Base-by-base conservation (phyloP, 768 basidiomycete species). In the Boletus pseudopeckii region DNA sequence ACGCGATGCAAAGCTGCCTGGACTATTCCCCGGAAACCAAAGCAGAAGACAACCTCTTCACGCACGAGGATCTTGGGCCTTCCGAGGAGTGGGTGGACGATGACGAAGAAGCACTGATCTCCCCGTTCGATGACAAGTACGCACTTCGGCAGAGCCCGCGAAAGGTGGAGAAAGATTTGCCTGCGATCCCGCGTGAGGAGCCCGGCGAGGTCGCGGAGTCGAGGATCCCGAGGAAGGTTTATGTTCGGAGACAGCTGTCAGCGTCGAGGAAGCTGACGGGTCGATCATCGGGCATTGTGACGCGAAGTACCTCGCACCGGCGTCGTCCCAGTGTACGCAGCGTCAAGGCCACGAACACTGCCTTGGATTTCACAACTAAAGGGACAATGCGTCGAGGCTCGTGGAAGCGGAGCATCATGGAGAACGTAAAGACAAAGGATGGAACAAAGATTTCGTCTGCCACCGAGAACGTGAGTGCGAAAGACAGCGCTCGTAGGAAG, bases 91-190 rank as follows among this genome's bases (percentile, higher is more conserved):
- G 64, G 64, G 57, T 64, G 1, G 60, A 71, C 14, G 69, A 68
- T 9, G 68, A 68, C 11, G 63, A 63, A 5, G 56, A 58, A 49
- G 56, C 50, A n/a, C 26, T 61, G 41, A 44, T 68, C 45, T 66
- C 53, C 22, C 63, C 68, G 1, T 66, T 67, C 34, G 68, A 58
- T 11, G 60, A 70, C 53, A 62, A 50, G 55, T 55, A 65, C 33
- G 63, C 50, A 17, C 54, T 61, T 18, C 32, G 4, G 9, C 28
- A 38, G 15, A 56, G 45, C 38, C 52, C 58, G 8, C 22, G 5
- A 20, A 56, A 54, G 22, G 24, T 22, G 20, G 60, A 60, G 41
- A 65, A 68, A 32, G 20, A 22, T 7, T 42, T 62, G 37, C 61
- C 61, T n/a, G 48, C 45, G 38, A 45, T 53, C 39, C 58, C 60